Evolutionary conservation across 73 alveolate species (phyloP).

Genomic region (Durusdinium trenchii): DNA sequence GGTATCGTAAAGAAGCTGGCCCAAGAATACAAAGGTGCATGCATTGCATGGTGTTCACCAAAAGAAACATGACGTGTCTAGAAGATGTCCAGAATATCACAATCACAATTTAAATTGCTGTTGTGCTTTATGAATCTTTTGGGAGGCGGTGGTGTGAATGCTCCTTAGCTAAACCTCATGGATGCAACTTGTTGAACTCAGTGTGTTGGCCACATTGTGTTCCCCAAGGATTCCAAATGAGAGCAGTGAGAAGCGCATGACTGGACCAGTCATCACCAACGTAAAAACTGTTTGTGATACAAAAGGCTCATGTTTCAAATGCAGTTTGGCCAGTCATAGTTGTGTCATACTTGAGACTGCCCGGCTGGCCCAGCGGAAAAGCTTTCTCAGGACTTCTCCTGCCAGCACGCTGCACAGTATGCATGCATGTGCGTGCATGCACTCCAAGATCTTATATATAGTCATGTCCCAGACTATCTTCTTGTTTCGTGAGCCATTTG

Average conservation of each 20-base stretch:
- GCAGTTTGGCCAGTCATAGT: not conserved
- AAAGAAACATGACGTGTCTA: not conserved
- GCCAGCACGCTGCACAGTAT: too few species aligned
- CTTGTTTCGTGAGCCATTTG: not conserved
- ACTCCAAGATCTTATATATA: not conserved
- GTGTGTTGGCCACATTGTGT: not conserved
- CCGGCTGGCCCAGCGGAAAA: not conserved
- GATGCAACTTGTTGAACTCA: not conserved
- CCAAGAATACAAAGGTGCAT: too few species aligned
- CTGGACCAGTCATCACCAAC: not conserved
- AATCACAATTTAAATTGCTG: not conserved
- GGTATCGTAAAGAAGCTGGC: slow-evolving; percentile 20
- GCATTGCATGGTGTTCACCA: too few species aligned
- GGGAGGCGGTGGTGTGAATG: not conserved
- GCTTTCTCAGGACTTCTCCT: not conserved
- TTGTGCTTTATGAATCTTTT: not conserved
- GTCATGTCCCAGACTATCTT: not conserved
- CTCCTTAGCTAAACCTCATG: not conserved
- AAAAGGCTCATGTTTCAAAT: not conserved
- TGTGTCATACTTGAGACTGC: not conserved
- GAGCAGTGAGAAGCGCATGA: not conserved
- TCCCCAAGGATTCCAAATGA: not conserved
- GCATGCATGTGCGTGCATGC: not conserved
- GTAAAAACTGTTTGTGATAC: not conserved
- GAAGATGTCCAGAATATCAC: not conserved